A percentile compares a stretch with the other conserved stretches of the same genome.
Conservation (phyloP, 2,329 filamentous ascomycete species). For the Pseudocercospora pini-densiflorae region DNA sequence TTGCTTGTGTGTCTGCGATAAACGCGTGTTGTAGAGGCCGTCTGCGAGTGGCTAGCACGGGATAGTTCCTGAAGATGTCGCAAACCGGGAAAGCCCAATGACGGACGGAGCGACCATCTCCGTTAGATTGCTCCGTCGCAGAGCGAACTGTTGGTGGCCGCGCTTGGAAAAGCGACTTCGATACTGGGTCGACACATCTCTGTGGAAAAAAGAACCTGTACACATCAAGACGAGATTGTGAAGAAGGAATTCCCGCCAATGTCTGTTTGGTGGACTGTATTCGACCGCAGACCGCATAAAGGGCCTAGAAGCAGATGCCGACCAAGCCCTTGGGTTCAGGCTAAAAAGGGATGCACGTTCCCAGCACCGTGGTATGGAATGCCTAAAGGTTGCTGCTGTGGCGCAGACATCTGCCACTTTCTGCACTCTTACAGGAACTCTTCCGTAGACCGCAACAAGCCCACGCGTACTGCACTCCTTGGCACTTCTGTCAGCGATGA, state of each 20-base stretch:
- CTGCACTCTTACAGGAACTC: not conserved
- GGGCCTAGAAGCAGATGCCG: not conserved
- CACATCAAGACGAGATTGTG: not conserved
- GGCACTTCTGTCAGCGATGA: too few relatives aligned
- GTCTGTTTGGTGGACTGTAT: conserved; percentile 16
- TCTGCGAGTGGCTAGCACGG: not conserved
- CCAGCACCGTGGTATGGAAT: conserved; percentile 11
- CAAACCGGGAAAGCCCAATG: not conserved
- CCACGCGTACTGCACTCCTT: too few relatives aligned
- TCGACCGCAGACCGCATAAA: conserved; percentile 4
- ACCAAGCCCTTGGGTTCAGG: not conserved
- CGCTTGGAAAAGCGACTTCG: not conserved
- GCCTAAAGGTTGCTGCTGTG: conserved; percentile 11
- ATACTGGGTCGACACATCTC: not conserved
- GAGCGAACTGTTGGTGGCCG: too few relatives aligned
- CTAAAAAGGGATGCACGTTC: conserved; percentile 9
- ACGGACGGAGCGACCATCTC: not conserved
- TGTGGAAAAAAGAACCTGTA: not conserved
- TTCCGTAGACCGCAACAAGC: not conserved
- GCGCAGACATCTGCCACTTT: not conserved
- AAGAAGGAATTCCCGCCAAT: not conserved
- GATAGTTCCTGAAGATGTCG: not conserved
- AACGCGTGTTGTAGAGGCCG: not conserved
- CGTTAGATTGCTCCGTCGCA: not conserved
- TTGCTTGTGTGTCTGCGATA: not conserved